Base-by-base conservation (phyloP, 495 filamentous ascomycete species). In the Rostrohypoxylon terebratum region DNA sequence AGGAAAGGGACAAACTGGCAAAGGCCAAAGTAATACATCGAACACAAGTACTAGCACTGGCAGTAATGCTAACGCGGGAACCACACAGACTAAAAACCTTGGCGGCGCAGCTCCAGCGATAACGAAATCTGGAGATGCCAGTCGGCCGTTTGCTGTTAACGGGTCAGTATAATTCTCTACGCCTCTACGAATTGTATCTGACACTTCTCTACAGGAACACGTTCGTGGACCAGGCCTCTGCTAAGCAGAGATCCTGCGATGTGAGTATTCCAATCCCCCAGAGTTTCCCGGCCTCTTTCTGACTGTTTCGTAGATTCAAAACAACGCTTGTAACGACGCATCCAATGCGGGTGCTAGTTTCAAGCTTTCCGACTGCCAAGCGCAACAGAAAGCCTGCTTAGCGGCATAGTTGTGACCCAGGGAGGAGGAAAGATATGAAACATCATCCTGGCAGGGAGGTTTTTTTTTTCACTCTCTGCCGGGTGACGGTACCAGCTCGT, bases 251-350 rank as follows among this genome's bases (percentile, higher is more conserved):
- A 44, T 58, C 66, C 21, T 74, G 71, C 66, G 71, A 74, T 74
- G 71, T 74, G 7, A 69, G 71, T 63, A 58, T 36, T 13, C 0
- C 4, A 28, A 11, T 53, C 31, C 5, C 16, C 18, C 0, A 4
- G 18, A n/a, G 0, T 16, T 18, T 44, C 10, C 1, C 7, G 6
- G 40, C 9, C 4, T 31, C 20, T n/a, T 38, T 13, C 71, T 73
- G 51, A 73, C 59, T 0, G 18, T 69, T 28, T 79, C 76, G 50
- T 75, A 82, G 67, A 83, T 86, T 59, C 84, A 87, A 80, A 82
- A 85, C 71, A 87, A 87, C 71, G 75, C 69, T n/a, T 86, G 84
- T 74, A 79, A 81, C 58, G 69, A 85, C 44, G 83, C 84, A 38
- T 80, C 81, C 68, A 86, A 86, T 68, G 28, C 69, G 36, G 78